Evolutionary conservation across 257 asterid genomes (phyloP), one percentile per base, ranked within the genome.

Genomic region (Fraxinus quadrangulata): DNA sequence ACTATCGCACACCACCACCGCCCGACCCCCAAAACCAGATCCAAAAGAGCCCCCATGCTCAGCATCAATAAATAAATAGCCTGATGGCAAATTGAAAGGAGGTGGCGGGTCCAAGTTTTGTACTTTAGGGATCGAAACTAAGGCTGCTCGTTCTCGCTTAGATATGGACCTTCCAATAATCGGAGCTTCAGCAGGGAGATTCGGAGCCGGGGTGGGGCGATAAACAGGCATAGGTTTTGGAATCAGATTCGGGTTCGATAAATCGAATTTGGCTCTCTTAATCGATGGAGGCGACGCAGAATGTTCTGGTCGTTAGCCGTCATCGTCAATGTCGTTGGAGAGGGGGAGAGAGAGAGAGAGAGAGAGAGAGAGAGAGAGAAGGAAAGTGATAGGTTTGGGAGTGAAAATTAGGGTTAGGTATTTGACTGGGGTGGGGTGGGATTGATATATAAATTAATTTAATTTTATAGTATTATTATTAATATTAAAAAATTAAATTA

Each of bases 91-190:
- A 11, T 36, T 49, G 45, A 45, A 59, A 11, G 49, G 31, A 73
- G 6, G 51, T 30, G 79, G 51, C 45, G 79, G 37, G 39, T 78
- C 73, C 33, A 78, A 72, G 31, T 71, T 76, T 21, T 74, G 40
- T 66, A 9, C 78, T 67, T 19, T 72, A 21, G 83, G 30, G 54
- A 77, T 45, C 9, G 88, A 79, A 49, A 85, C 85, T 59, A 81
- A 72, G 23, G 87, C 85, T 14, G 91, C 92, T 78, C 91, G 83
- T 79, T 95, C 98, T 82, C 96, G 83, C 85, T 93, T 93, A 4
- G 99, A 93, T 77, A 96, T 49, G 88, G 90, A 91, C 70, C 94
- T 82, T 59, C 98, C 98, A 13, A 93, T 90, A 70, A 90, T 36
- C 1, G 87, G 92, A 74, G 87, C 75, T 79, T 88, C 88, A 37